Evolutionary conservation across 495 filamentous ascomycete genomes (phyloP).

Genomic region (Parathielavia appendiculata): DNA sequence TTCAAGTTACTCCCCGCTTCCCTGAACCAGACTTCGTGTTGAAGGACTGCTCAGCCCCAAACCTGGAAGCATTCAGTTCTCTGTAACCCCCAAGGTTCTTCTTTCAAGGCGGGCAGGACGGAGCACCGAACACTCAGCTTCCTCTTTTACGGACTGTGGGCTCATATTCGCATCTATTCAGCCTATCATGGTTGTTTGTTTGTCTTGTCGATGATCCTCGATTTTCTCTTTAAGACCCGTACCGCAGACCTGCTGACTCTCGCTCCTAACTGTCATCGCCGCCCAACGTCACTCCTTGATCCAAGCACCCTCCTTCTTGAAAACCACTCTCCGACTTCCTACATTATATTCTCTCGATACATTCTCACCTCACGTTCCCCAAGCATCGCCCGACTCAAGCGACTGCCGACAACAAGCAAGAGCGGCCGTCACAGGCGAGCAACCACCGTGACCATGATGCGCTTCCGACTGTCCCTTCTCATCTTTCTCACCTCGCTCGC

Average conservation of each 20-base stretch:
- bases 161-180: not conserved
- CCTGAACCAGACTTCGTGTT: no score
- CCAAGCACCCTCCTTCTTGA: not conserved
- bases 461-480: slow-evolving; percentile 7
- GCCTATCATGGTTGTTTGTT: not conserved
- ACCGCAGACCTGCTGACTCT: no score
- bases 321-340: not conserved
- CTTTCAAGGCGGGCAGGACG: not conserved
- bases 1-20: no score
- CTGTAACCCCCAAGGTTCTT: not conserved
- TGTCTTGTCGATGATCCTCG: not conserved
- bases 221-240: not conserved
- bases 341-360: no score
- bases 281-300: not conserved
- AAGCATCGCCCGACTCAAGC: not conserved
- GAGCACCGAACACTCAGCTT: not conserved
- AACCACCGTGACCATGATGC: slow-evolving; percentile 11
- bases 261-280: no score
- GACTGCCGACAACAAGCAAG: not conserved
- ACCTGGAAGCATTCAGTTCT: not conserved
- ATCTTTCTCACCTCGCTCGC: slow-evolving; percentile 7
- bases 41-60: no score
- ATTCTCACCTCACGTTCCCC: not conserved
- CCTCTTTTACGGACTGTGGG: not conserved
- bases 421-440: not conserved